Conservation (phyloP, 371 early-diverging fungal genomes). For the Mucor saturninus region DNA sequence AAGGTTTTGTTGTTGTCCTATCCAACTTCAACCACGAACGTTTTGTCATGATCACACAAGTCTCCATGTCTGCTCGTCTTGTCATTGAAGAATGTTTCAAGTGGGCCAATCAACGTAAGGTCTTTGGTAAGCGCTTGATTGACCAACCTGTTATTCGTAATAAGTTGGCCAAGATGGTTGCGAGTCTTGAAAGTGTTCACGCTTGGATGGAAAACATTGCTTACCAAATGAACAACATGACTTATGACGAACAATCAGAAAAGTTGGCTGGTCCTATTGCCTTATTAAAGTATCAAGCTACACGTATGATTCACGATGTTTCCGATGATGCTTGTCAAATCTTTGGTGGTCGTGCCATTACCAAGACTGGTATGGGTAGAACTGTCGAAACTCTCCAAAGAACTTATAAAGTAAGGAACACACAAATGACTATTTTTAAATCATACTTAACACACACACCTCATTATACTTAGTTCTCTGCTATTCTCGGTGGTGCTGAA, state of each 20-base stretch:
- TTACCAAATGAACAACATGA: conserved; percentile 65
- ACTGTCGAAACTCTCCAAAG: conserved; percentile 56
- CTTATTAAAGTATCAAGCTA: conserved; percentile 58
- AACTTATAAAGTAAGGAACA: conserved; percentile 35
- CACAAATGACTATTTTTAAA: conserved; percentile 54
- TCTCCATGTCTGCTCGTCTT: conserved; percentile 23
- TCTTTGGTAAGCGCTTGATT: conserved; percentile 82
- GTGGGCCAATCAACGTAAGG: conserved; percentile 60
- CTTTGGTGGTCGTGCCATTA: conserved; percentile 69
- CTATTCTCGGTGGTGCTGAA: conserved; percentile 87
- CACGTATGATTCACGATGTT: conserved; percentile 59
- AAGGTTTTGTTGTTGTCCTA: conserved; percentile 66
- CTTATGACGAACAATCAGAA: conserved; percentile 58
- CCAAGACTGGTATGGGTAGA: conserved; percentile 63
- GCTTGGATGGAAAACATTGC: conserved; percentile 62
- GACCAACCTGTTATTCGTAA: conserved; percentile 74
- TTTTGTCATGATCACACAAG: conserved; percentile 39
- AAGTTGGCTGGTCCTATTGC: conserved; percentile 72
- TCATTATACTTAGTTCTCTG: conserved; percentile 65
- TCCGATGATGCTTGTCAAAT: conserved; percentile 69
- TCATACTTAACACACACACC: conserved; percentile 59
- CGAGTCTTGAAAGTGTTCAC: conserved; percentile 58
- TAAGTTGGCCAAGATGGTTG: conserved; percentile 71
- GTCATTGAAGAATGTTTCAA: conserved; percentile 50
- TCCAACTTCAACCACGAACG: conserved; percentile 65